Evolutionary conservation across 2,329 filamentous ascomycete genomes (phyloP), one percentile per base, ranked within the genome.

Genomic region (Diplodia corticola): DNA sequence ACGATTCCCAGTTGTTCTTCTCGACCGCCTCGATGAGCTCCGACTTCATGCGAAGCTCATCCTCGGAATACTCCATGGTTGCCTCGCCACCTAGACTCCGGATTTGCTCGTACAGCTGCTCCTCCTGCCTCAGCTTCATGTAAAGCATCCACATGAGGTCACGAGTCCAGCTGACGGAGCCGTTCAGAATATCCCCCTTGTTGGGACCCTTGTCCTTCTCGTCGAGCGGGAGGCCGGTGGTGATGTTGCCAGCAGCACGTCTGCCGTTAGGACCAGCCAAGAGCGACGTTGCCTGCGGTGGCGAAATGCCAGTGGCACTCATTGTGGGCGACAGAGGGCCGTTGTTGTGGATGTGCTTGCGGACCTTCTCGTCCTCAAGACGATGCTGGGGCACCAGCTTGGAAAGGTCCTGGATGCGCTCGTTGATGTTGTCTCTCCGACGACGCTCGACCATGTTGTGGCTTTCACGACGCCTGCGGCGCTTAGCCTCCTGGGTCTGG

Each of bases 121-220:
- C 90, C 78, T 96, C 92, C 75, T 94, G 91, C 75, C 95, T 89
- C 70, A 96, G 85, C 80, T 96, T 96, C 74, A 91, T 85, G 75
- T 97, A 89, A 67, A 97, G 82, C 81, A 96, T 90, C 95, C 95
- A 98, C 92, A 98, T 97, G 63, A 99, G 84, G 80, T 99, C 95
- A 69, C 94, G 88, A 68, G 92, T 97, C 95, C 95, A 99, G 79
- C 92, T 93, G 64, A 98, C 95, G 37, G 94, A 91, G 33, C 95
- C 94, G 74, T 98, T 98, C 72, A 99, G 89, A 67, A 99, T 98
- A 73, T 99, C 95, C 57, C 95, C 95, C 81, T 99, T 99, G 83
- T 98, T 98, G 5, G 95, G 95, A 0, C 95, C 95, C 76, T 98
- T 98, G 80, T 99, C 95, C 77, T 98, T 98, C 71, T 98, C 95